These are phyloP conservation scores for Emmonsiellopsis sp. DNA, from an alignment of 2,329 filamentous ascomycete genomes.

Conservation along the genomic window DNA sequence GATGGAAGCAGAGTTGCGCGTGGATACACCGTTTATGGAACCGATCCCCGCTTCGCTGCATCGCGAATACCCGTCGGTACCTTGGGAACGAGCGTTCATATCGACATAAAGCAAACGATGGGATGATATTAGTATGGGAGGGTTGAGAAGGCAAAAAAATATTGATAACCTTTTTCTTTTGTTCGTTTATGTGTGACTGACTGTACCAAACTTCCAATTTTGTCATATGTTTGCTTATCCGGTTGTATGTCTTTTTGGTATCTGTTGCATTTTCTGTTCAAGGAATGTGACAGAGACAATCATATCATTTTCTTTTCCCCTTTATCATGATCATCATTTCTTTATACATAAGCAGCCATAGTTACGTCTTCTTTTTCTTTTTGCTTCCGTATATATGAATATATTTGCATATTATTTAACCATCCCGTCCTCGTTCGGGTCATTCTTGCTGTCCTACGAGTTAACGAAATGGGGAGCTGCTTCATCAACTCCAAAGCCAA, in stretches of 20 bases:
- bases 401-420: background rate
- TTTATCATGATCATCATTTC: background rate
- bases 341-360: background rate
- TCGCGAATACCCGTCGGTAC: no score
- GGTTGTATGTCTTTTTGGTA: background rate
- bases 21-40: no score
- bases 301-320: background rate
- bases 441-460: no score
- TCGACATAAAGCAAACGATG: background rate
- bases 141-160: background rate
- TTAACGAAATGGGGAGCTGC: no score
- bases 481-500: no score
- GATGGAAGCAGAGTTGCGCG: background rate
- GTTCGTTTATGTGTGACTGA: background rate
- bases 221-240: conserved; percentile 4
- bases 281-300: background rate
- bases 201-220: background rate
- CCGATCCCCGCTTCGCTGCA: no score
- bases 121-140: background rate
- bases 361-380: background rate
- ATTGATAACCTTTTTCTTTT: background rate
- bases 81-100: background rate
- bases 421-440: background rate
- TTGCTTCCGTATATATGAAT: background rate
- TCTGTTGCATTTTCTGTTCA: background rate